Evolutionary conservation across 176 grass and related monocot genomes (phyloP), one percentile per base, ranked within the genome.

Genomic region (Tillandsia fasciculata): DNA sequence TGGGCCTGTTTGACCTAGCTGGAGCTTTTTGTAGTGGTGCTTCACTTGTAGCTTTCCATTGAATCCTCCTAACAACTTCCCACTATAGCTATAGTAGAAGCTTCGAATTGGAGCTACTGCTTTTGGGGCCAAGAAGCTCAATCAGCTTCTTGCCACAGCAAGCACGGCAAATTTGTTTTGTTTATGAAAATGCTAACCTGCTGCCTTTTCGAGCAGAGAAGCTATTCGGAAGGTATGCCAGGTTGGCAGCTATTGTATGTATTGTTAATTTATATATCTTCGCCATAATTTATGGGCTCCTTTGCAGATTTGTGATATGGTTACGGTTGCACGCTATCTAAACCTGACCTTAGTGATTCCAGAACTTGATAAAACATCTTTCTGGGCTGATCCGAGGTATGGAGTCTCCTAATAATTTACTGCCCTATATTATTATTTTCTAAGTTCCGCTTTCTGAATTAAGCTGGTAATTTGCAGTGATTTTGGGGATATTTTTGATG

Each of bases 371-470:
- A 97, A 97, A 72, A 86, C 85, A 20, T 20, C 20, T 20, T 97
- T 97, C 83, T 97, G 94, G 94, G 86, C 89, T 81, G 94, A 97
- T 80, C 86, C 89, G 67, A 96, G 93, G 93, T 96, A 70, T 87
- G 70, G 12, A 82, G 11, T 69, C 58, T 22, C 3, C 17, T 49
- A 11, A 26, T 77, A 26, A n/a, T 17, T 59, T 59, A 18, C 18
- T 15, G 33, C 56, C 22, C 15, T 61, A 20, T 61, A 18, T 15
- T 61, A 61, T 23, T 61, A 18, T 20, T 61, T 9, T 61, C 22
- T 22, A 18, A 61, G 56, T 61, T 61, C 15, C 10, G 56, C 12
- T 23, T 15, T 61, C 56, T 61, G 18, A 14, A 61, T 10, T 14
- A 15, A 83, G 48, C 0, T 42, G 67, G 27, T 27, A 80, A 64